Evolutionary conservation across 1,284 basidiomycete species (phyloP).

Genomic region (Cryptococcus hybrid): DNA sequence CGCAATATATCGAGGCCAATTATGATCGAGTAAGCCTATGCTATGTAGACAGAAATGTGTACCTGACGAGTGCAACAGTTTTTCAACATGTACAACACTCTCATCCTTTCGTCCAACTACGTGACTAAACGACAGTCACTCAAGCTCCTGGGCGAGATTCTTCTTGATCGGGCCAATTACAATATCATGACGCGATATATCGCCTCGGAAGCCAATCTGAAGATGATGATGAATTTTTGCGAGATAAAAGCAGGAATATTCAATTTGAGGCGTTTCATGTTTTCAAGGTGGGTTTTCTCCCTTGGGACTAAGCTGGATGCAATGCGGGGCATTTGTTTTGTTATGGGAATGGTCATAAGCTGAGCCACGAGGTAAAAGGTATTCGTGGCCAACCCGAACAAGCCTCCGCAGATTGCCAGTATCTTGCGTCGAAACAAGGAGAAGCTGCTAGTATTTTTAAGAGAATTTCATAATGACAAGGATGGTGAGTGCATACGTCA

Average conservation of each 20-base stretch:
- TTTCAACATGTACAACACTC: conserved; percentile 89
- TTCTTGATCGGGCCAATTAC: conserved; percentile 97
- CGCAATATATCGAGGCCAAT: conserved; percentile 91
- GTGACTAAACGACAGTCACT: conserved; percentile 99
- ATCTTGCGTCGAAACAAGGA: conserved; percentile 94
- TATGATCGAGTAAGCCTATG: conserved; percentile 75
- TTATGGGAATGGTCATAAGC: background rate
- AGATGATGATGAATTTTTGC: conserved; percentile 99
- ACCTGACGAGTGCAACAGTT: conserved; percentile 58
- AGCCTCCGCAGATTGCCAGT: conserved; percentile 87
- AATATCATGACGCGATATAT: conserved; percentile 99
- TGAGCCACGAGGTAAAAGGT: conserved; percentile 58
- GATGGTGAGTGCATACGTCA: conserved; percentile 61
- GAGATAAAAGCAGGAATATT: conserved; percentile 98
- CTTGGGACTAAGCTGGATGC: no score
- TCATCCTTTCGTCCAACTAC: conserved; percentile 92
- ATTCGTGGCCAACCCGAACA: conserved; percentile 99
- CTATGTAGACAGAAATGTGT: no score
- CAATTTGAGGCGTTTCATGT: conserved; percentile 99
- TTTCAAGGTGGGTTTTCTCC: conserved; percentile 69
- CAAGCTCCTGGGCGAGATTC: conserved; percentile 95
- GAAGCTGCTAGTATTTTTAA: conserved; percentile 83
- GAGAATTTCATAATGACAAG: conserved; percentile 96
- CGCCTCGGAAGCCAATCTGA: conserved; percentile 81
- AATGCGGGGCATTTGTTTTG: no score